Conservation (phyloP, 1,284 basidiomycete species). For the Exsudoporus floridanus region DNA sequence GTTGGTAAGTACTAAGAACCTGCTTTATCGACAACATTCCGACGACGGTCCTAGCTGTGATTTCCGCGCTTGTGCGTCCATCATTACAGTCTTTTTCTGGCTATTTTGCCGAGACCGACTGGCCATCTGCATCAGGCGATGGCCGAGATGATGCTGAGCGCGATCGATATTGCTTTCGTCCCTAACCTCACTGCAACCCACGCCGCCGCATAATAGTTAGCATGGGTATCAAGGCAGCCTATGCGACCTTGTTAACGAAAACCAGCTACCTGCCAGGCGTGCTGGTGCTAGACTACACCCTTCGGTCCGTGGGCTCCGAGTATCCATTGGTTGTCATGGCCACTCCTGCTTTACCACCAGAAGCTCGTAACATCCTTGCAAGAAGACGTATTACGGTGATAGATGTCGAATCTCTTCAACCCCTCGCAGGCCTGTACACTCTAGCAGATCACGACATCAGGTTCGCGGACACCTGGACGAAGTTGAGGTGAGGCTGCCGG, state of each 20-base stretch:
- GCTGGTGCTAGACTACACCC: constrained; percentile 70
- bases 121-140: background rate
- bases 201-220: background rate
- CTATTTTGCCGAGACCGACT: background rate
- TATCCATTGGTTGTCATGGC: constrained; percentile 85
- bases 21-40: background rate
- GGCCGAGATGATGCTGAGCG: background rate
- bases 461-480: constrained; percentile 89
- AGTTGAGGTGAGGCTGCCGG: constrained; percentile 61
- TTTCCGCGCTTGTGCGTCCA: background rate
- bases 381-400: constrained; percentile 54
- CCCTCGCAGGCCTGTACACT: constrained; percentile 49
- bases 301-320: constrained; percentile 60
- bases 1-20: background rate
- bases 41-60: background rate
- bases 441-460: constrained; percentile 58
- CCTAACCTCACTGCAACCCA: background rate
- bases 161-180: background rate
- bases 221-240: constrained; percentile 44
- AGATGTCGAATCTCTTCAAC: constrained; percentile 63
- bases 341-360: constrained; percentile 59
- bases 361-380: constrained; percentile 54
- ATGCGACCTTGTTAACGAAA: constrained; percentile 67
- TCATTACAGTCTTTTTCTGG: too few species aligned
- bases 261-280: constrained; percentile 70